phyloP scores from a whole-genome alignment of 2,329 filamentous ascomycete species.

The Ilyonectria mors-panacis region DNA sequence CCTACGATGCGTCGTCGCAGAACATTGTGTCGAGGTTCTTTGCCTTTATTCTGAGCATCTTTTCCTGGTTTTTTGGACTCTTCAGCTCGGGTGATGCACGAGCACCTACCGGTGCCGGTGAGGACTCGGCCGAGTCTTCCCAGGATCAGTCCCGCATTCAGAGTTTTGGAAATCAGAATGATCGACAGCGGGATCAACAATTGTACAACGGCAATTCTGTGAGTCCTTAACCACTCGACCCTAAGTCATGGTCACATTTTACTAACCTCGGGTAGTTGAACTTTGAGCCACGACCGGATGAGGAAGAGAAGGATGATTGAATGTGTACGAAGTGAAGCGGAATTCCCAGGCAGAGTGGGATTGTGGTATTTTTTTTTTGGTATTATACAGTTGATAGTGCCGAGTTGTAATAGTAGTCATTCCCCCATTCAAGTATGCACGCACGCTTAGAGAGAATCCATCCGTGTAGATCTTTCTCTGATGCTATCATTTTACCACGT shows the following conservation, averaged over 20 bases:
- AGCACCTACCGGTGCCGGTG: slow-evolving; percentile 4
- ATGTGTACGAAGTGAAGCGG: slow-evolving; percentile 22
- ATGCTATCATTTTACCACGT: slow-evolving; percentile 33
- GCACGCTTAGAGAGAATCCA: slow-evolving; percentile 40
- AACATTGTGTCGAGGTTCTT: slow-evolving; percentile 50
- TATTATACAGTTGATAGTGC: slow-evolving; percentile 50
- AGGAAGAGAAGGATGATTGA: slow-evolving; percentile 62
- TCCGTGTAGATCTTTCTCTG: slow-evolving; percentile 28
- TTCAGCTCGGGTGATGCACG: slow-evolving; percentile 46
- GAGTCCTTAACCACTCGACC: slow-evolving; percentile 51
- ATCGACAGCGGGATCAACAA: slow-evolving; percentile 73
- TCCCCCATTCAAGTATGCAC: slow-evolving; percentile 40
- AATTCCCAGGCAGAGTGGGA: slow-evolving; percentile 44
- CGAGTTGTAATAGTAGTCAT: slow-evolving; percentile 44
- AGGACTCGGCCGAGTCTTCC: slow-evolving; percentile 32
- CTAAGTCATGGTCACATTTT: not conserved
- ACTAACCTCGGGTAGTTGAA: slow-evolving; percentile 68
- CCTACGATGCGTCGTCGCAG: slow-evolving; percentile 55
- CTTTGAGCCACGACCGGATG: slow-evolving; percentile 76
- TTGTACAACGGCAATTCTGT: slow-evolving; percentile 95
- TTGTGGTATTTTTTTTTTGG: slow-evolving; percentile 43
- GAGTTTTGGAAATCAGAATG: slow-evolving; percentile 62
- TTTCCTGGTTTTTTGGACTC: slow-evolving; percentile 55
- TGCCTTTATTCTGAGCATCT: slow-evolving; percentile 50
- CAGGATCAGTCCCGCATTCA: slow-evolving; percentile 46